phyloP scores from a whole-genome alignment of 129 eudicot species.

The Centrapalus pauciflorus region DNA sequence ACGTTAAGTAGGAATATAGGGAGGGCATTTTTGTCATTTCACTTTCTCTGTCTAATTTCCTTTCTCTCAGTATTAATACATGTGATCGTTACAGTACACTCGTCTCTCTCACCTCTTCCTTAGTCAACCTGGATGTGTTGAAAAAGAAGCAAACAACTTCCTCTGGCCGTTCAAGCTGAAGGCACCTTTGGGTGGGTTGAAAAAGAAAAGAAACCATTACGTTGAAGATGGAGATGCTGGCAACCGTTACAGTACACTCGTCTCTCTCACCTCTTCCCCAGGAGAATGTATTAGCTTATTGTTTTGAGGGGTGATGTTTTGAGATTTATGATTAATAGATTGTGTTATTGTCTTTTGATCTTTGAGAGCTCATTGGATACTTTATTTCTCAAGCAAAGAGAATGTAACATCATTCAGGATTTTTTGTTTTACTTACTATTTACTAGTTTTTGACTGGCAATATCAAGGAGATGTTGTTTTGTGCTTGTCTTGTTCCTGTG shows the following conservation, averaged over 20 bases:
- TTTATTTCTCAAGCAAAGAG: constrained; percentile 18
- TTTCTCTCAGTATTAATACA: no score
- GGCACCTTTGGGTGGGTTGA: constrained; percentile 79
- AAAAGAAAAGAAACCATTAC: constrained; percentile 81
- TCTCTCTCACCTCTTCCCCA: constrained; percentile 64
- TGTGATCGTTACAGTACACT: constrained; percentile 71
- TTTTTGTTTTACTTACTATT: constrained; percentile 4
- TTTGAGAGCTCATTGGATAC: constrained; percentile 22
- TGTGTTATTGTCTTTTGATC: constrained; percentile 15
- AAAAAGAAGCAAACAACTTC: constrained; percentile 86
- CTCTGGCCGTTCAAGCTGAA: constrained; percentile 79
- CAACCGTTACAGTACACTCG: constrained; percentile 69
- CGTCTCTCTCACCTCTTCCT: constrained; percentile 66
- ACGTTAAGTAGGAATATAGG: no score
- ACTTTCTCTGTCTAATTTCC: no score
- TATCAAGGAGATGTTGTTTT: neutral
- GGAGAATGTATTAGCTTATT: constrained; percentile 66
- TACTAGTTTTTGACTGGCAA: constrained; percentile 6
- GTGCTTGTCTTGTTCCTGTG: neutral
- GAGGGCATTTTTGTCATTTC: no score
- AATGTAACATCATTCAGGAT: constrained; percentile 14
- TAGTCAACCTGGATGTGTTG: no score
- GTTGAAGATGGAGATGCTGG: constrained; percentile 96
- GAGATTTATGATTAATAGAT: constrained; percentile 18
- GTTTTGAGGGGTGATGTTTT: constrained; percentile 17